Percentiles rank a stretch among this genome's conserved stretches.
phyloP scores from a whole-genome alignment of 148 eudicot species.

The Polygonum aviculare region DNA sequence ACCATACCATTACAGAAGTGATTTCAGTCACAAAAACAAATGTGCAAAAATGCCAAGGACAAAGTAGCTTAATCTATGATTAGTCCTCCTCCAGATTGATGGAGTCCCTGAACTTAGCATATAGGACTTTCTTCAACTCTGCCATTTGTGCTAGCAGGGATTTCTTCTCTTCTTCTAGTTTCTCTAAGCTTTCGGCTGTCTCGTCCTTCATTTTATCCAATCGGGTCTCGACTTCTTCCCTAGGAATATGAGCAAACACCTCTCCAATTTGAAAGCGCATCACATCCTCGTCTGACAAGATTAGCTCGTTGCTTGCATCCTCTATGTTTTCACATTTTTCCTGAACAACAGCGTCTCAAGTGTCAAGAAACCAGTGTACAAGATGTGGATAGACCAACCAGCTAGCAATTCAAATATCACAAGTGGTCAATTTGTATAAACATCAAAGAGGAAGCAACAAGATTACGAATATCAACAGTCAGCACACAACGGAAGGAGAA shows the following conservation, averaged over 20 bases:
- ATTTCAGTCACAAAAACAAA: not conserved
- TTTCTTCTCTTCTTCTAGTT: slow-evolving; percentile 82
- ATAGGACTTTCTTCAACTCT: slow-evolving; percentile 70
- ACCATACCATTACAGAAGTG: not conserved
- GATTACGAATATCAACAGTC: not conserved
- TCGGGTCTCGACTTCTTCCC: slow-evolving; percentile 79
- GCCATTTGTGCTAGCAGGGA: slow-evolving; percentile 69
- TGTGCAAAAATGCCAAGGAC: not conserved
- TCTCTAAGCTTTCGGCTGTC: slow-evolving; percentile 56
- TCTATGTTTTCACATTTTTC: slow-evolving; percentile 77
- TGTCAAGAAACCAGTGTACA: not conserved
- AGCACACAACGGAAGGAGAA: not conserved
- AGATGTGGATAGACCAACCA: not conserved
- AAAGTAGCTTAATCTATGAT: slow-evolving; percentile 4
- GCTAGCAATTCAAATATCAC: not conserved
- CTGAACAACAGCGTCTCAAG: slow-evolving; percentile 21
- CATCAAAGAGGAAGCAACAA: not conserved
- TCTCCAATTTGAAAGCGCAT: slow-evolving; percentile 95
- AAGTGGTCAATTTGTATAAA: not conserved
- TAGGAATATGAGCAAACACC: slow-evolving; percentile 89
- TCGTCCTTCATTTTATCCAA: slow-evolving; percentile 73
- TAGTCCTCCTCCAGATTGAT: slow-evolving; percentile 96
- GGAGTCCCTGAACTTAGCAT: slow-evolving; percentile 92
- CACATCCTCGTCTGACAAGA: slow-evolving; percentile 79
- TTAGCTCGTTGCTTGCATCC: slow-evolving; percentile 89